Percentiles rank a stretch among this genome's conserved stretches.
Evolutionary conservation across 1,284 basidiomycete species (phyloP).

Genomic region (Trametes versicolor): DNA sequence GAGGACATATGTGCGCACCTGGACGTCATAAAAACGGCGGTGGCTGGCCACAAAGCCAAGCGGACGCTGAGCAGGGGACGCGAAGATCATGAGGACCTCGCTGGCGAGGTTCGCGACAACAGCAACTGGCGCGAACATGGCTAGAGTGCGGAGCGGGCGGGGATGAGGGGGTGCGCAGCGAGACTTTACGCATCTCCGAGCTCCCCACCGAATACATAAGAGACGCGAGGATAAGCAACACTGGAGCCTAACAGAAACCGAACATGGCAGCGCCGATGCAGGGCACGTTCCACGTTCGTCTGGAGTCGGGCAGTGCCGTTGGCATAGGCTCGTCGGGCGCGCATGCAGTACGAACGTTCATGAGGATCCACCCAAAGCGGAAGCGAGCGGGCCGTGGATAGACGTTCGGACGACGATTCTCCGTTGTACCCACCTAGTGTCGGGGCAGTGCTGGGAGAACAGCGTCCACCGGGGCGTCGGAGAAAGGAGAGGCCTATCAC

Average conservation of each 20-base stretch:
- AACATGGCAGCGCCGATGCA: background rate
- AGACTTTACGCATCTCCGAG: slow-evolving; percentile 4
- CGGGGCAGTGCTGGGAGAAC: background rate
- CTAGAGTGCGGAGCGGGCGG: slow-evolving; percentile 3
- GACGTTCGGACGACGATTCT: slow-evolving; percentile 6
- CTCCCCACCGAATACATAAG: background rate
- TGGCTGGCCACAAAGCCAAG: slow-evolving; percentile 23
- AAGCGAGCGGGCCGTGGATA: slow-evolving; percentile 11
- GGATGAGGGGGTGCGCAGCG: background rate
- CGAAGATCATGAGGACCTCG: slow-evolving; percentile 34
- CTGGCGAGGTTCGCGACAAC: slow-evolving; percentile 35
- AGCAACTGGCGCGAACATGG: slow-evolving; percentile 36
- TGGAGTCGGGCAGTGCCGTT: slow-evolving; percentile 1
- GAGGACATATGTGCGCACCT: slow-evolving; percentile 37
- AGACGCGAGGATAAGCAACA: background rate
- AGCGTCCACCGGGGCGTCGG: background rate
- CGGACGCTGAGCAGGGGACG: slow-evolving; percentile 35
- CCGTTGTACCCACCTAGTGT: slow-evolving; percentile 13
- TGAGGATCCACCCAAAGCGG: slow-evolving; percentile 24
- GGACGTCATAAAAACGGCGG: slow-evolving; percentile 42
- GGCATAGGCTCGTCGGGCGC: slow-evolving; percentile 12
- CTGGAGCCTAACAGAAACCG: no score
- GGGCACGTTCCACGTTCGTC: slow-evolving; percentile 31
- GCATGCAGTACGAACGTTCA: slow-evolving; percentile 33
- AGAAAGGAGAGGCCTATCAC: slow-evolving; percentile 18